Evolutionary conservation across 192 early-diverging fungal species (phyloP), one percentile per base, ranked within the genome.

Genomic region (Podila epigama): DNA sequence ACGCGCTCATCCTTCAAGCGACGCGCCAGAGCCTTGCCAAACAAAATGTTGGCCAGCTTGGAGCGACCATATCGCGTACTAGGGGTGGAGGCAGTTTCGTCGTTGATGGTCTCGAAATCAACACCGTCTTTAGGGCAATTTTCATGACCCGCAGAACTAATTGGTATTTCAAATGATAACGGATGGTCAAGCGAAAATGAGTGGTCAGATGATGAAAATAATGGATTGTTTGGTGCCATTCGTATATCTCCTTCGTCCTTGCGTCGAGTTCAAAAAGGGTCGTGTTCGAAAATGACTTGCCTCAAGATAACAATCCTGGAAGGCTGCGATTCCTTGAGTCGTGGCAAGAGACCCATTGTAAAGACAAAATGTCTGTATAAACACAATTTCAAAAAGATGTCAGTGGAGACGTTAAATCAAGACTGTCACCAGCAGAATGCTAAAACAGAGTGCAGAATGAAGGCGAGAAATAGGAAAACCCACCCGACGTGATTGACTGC

Each of bases 21-120:
- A 10, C 67, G 57, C 22, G 82, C 78, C 16, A 91, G 66, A 13
- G 78, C 66, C 20, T 58, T 69, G 3, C 80, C 63, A 59, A 87
- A 89, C 1, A 83, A 65, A 22, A 84, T 56, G 55, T 84, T 86
- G 31, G 83, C 70, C 31, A 87, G 56, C 70, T 90, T 90, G 28
- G 79, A 71, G 15, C 73, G 58, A 18, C 68, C 80, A 58, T 89
- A 88, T 25, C 56, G 33, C 15, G 20, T 20, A 35, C 37, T 70
- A 34, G 54, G 12, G 16, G 35, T 52, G 22, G 75, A 79, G 11
- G 20, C 37, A 34, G 59, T 42, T 51, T 66, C 67, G 53, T 81
- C 28, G 31, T 86, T 73, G 29, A 83, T 55, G 20, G 75, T 60
- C 13, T 86, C 84, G 20, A 68, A 81, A 13, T 82, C 59, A 44